Base-by-base conservation (phyloP, 805 yeast species). In the Schwanniomyces occidentalis region DNA sequence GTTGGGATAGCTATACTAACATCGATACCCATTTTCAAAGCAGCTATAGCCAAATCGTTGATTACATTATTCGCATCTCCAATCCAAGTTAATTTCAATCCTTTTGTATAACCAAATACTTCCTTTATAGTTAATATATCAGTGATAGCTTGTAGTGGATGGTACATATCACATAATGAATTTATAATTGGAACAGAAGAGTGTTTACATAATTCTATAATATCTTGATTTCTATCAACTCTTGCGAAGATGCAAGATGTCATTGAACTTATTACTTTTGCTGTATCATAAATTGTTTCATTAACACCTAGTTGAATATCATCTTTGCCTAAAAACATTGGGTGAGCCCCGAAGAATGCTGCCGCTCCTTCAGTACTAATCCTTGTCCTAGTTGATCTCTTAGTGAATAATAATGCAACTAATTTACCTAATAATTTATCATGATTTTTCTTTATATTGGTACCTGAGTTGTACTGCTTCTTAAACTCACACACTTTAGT, bases 21-120 rank as follows among this genome's bases (percentile, higher is more conserved):
- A 40, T 74, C 69, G 38, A 90, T 86, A 13, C 95, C 95, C 9
- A 73, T 65, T 61, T 80, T 86, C 49, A 85, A 70, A 19, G 89
- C 76, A 5, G 95, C 96, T 40, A 88, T 76, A 8, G 91, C 76
- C 61, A 90, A 71, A 63, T 89, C 97, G 57, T 89, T 89, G 41
- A 90, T 81, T 25, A 89, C 96, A 50, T 89, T 89, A 60, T 90
- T 89, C 18, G 96, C 81, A 56, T 89, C 97, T 37, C 97, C 97
- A n/a, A 90, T 78, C 97, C 97, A 89, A 1, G 96, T 82, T 27
- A 89, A 61, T 49, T 85, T 87, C 42, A 87, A 69, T 6, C 75
- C 76, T 43, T 75, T 58, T 2, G 70, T 58, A 8, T 32, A 21
- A 5, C 76, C 75, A 49, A 83, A 82, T 6, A 78, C 60, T 61